Base-by-base conservation (phyloP, 805 yeast species). In the Candida piceae region DNA sequence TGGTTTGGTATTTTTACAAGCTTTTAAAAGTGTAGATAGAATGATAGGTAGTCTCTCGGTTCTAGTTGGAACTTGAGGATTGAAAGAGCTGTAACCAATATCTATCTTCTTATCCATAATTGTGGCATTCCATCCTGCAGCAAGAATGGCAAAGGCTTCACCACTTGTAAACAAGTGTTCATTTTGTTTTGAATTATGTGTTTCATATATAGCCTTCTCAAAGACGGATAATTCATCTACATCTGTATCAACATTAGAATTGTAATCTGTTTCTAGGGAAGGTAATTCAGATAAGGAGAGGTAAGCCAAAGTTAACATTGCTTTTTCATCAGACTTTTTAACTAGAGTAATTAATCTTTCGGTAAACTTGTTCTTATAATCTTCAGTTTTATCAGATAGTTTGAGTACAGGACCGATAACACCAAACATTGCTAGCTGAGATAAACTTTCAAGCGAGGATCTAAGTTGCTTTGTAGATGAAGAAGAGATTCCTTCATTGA, bases 121-220 rank as follows among this genome's bases (percentile, higher is more conserved):
- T 20, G 63, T 67, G 1, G 95, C 80, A 3, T 69, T 57, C 93
- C 95, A 83, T 0, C 96, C 95, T 15, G 78, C 70, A 0, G 85
- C 80, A 5, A 83, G 50, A 11, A 85, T 66, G 18, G 84, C 69
- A 15, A 89, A 60, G 0, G 95, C 88, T 54, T 90, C 97, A 36
- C 97, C 97, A 32, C 80, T 71, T 0, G 87, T 70, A 46, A 90
- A 86, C 16, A 82, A 60, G 34, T 67, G 74, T 42, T 90, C 97
- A n/a, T 77, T 66, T 42, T 84, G 86, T 44, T 83, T 86, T 1
- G 87, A 72, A 4, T 53, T 56, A 53, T 82, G 79, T 0, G 84
- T 69, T 4, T 74, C 80, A 47, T 69, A 78, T 2, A 87, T 49
- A 1, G 58, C 46, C 7, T 65, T 54, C 31, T 80, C 73, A 38